Base-by-base conservation (phyloP, 495 filamentous ascomycete genomes). In the Tuber calosporum region DNA sequence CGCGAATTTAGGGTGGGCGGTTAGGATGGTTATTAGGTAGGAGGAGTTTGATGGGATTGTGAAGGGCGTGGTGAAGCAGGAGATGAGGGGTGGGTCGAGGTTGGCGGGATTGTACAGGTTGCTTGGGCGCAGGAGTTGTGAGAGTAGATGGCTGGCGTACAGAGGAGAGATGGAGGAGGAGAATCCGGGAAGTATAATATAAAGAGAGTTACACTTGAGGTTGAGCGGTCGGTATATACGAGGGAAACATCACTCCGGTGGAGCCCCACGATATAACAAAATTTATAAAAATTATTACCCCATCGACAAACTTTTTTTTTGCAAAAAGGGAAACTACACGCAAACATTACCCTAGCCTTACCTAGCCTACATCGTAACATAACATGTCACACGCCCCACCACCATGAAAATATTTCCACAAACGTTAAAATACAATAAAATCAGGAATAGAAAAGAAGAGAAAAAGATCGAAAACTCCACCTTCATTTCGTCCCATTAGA, bases 1-100 rank as follows among this genome's bases (percentile, higher is more conserved):
- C 71, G 86, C 86, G 6, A 84, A 87, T 53, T 76, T 89, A 15
- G 41, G 19, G 15, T 15, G 19, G 41, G 13, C 1, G 41, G 41
- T n/a, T n/a, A n/a, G n/a, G n/a, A n/a, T n/a, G n/a, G n/a, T n/a
- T n/a, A 39, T 39, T 2, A 39, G 38, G 38, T 8, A 3, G 2
- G 38, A 39, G 2, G 8, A 3, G 3, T 40, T 40, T 40, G 39
- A 40, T 40, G 39, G 8, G 39, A 40, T 40, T 40, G 8, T 40
- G 39, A 40, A 40, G 39, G 39, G 39, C 39, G 39, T 40, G 39
- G 8, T 3, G 39, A 8, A 8, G 39, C 39, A 40, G 39, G 39
- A 40, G 8, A 40, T 4, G 39, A 40, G 39, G 39, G 39, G 39
- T 4, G 39, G 39, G 39, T 40, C 39, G 39, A 40, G 39, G 39